Evolutionary conservation across 176 grass and related monocot genomes (phyloP).

Genomic region (Lolium rigidum): DNA sequence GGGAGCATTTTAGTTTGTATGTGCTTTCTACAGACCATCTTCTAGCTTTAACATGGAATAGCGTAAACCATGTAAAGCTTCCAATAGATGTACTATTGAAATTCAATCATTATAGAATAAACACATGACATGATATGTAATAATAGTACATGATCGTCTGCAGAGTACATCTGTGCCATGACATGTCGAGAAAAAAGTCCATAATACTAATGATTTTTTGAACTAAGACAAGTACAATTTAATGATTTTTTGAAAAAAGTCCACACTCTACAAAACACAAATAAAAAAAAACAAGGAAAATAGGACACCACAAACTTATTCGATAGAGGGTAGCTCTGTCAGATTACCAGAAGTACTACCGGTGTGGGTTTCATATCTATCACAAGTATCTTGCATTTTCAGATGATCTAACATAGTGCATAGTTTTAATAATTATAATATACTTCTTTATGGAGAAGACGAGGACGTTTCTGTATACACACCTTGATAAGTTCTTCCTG

Average conservation of each 20-base stretch:
- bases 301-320: neutral
- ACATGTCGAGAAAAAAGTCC: constrained; percentile 17
- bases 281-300: neutral
- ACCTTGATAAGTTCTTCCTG: constrained; percentile 99
- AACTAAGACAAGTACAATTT: constrained; percentile 1
- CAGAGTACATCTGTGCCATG: constrained; percentile 18
- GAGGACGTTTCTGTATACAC: constrained; percentile 40
- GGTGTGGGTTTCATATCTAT: constrained; percentile 7
- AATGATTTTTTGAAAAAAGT: too few species aligned
- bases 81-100: neutral
- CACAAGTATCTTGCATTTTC: constrained; percentile 28
- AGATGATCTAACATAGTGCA: constrained; percentile 33
- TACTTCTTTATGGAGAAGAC: constrained; percentile 28
- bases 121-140: neutral
- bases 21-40: constrained; percentile 22
- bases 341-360: constrained; percentile 13
- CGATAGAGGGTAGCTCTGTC: constrained; percentile 1
- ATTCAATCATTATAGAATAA: constrained; percentile 36
- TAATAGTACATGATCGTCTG: neutral
- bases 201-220: constrained; percentile 21
- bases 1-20: neutral
- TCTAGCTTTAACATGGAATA: constrained; percentile 32
- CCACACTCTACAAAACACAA: neutral
- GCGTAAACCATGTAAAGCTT: constrained; percentile 7
- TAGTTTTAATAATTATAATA: constrained; percentile 27